A percentile compares a stretch with the other conserved stretches of the same genome.
Conservation (phyloP, 805 yeast species). For the Kregervanrija fluxuum region DNA sequence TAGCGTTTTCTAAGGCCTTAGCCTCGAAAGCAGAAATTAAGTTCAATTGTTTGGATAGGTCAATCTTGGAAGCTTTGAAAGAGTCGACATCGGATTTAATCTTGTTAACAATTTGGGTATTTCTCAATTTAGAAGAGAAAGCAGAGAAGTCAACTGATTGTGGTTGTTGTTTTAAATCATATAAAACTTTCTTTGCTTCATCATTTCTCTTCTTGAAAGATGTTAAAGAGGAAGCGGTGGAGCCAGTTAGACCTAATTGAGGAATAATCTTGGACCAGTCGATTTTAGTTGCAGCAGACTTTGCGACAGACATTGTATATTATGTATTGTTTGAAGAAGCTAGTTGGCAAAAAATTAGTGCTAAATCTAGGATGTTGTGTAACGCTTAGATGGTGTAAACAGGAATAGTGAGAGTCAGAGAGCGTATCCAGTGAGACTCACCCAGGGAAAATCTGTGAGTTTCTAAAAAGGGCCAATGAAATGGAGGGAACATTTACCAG, state of each 20-base stretch:
- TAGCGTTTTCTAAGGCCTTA: constrained; percentile 93
- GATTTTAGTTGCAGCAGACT: constrained; percentile 49
- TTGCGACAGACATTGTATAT: constrained; percentile 14
- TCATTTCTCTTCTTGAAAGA: constrained; percentile 98
- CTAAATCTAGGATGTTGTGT: too few relatives aligned
- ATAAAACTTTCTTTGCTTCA: constrained; percentile 83
- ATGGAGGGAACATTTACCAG: too few relatives aligned
- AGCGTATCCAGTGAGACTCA: too few relatives aligned
- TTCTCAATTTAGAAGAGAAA: constrained; percentile 77
- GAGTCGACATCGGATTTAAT: constrained; percentile 67
- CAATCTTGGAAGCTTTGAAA: constrained; percentile 81
- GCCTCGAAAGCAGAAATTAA: constrained; percentile 90
- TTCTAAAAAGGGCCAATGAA: too few relatives aligned
- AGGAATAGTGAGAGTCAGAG: too few relatives aligned
- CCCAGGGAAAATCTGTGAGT: too few relatives aligned
- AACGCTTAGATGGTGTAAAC: too few relatives aligned
- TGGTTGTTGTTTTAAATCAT: constrained; percentile 64
- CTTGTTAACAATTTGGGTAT: constrained; percentile 70
- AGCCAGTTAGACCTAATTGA: constrained; percentile 85
- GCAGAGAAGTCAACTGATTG: constrained; percentile 72
- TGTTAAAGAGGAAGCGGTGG: constrained; percentile 76
- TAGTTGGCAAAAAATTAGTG: too few relatives aligned
- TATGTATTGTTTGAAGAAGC: too few relatives aligned
- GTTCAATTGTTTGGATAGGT: constrained; percentile 82
- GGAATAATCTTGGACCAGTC: constrained; percentile 93